Evolutionary conservation across 192 early-diverging fungal species (phyloP).

Genomic region (Umbelopsis sp.): DNA sequence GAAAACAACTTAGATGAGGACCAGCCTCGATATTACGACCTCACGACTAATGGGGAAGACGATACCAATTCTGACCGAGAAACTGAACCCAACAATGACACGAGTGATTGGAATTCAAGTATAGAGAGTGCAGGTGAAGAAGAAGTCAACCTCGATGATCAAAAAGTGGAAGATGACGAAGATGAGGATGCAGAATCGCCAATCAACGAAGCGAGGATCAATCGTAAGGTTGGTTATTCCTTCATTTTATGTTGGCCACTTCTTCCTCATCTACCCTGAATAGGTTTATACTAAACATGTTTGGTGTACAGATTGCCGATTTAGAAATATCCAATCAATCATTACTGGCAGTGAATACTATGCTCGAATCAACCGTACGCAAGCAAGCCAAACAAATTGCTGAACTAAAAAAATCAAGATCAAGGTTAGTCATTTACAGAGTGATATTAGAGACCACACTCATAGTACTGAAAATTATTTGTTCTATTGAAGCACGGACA

Average conservation of each 20-base stretch:
- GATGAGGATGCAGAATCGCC: not conserved
- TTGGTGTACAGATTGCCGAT: constrained; percentile 44
- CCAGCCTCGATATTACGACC: not conserved
- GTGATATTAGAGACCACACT: not conserved
- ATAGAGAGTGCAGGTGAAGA: not conserved
- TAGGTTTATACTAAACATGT: not conserved
- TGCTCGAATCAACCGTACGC: constrained; percentile 50
- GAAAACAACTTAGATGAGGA: not conserved
- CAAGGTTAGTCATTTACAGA: constrained; percentile 27
- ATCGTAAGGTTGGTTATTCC: not conserved
- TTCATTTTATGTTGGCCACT: too few species aligned
- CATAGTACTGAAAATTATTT: not conserved
- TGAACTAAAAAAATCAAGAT: constrained; percentile 43
- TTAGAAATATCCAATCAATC: constrained; percentile 59
- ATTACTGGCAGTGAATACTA: constrained; percentile 49
- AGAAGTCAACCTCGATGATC: not conserved
- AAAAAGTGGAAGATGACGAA: not conserved
- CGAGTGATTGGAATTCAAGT: not conserved
- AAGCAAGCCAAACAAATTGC: constrained; percentile 52
- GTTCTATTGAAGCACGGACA: constrained; percentile 2
- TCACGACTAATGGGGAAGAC: not conserved
- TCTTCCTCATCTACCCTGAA: too few species aligned
- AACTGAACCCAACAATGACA: not conserved
- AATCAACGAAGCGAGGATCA: not conserved
- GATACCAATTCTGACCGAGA: not conserved